A percentile compares a stretch with the other conserved stretches of the same genome.
Evolutionary conservation across 495 filamentous ascomycete species (phyloP).

Genomic region (Penicillium fimorum): DNA sequence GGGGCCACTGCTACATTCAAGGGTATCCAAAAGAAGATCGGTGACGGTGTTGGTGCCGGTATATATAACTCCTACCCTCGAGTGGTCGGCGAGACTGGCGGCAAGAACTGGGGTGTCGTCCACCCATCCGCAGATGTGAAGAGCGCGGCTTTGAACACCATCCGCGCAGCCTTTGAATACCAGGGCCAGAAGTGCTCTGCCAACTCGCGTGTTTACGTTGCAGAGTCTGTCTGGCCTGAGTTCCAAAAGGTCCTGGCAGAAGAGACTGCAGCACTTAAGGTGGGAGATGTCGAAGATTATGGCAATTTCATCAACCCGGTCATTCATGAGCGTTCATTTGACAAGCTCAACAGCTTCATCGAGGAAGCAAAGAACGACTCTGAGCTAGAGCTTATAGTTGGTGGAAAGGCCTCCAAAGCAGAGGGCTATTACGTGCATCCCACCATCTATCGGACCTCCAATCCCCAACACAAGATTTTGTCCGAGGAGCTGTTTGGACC

Average conservation of each 20-base stretch:
- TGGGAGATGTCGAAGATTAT: constrained; percentile 60
- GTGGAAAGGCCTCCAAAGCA: constrained; percentile 64
- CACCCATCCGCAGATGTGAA: constrained; percentile 69
- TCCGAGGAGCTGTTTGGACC: constrained; percentile 76
- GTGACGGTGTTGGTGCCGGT: constrained; percentile 62
- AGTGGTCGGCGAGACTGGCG: constrained; percentile 81
- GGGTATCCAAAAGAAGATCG: constrained; percentile 68
- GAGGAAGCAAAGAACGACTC: constrained; percentile 62
- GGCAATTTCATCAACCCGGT: constrained; percentile 72
- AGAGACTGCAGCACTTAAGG: constrained; percentile 24
- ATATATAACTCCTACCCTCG: constrained; percentile 72
- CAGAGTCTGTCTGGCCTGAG: constrained; percentile 60
- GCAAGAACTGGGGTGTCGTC: constrained; percentile 85
- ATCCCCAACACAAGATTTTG: constrained; percentile 63
- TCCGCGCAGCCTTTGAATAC: constrained; percentile 84
- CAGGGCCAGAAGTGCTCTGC: constrained; percentile 88
- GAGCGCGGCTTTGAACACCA: constrained; percentile 73
- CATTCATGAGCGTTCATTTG: constrained; percentile 68
- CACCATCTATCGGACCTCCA: constrained; percentile 63
- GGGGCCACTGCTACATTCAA: constrained; percentile 77
- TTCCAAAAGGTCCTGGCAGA: constrained; percentile 55
- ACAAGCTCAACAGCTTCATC: constrained; percentile 62
- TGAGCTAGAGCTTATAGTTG: constrained; percentile 60
- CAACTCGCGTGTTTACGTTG: constrained; percentile 71
- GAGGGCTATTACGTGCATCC: constrained; percentile 70